Evolutionary conservation across 1,139 yeast species (phyloP).

Genomic region (Yamadazyma sp.): DNA sequence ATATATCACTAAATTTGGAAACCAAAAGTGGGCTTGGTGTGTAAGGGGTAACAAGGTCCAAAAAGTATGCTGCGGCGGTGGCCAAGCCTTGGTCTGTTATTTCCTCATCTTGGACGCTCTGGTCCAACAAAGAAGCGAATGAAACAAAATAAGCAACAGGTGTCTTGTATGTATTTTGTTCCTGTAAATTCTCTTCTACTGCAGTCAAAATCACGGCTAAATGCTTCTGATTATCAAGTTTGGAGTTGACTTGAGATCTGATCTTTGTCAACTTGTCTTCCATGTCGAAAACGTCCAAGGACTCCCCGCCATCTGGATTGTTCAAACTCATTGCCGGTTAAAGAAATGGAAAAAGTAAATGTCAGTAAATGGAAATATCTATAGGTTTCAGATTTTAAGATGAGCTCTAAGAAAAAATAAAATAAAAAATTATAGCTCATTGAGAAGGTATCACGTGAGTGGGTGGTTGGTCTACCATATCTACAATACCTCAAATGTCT

Average conservation of each 20-base stretch:
- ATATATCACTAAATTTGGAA: constrained; percentile 72
- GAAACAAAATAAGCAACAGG: constrained; percentile 83
- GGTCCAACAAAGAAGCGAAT: constrained; percentile 77
- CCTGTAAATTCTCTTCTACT: constrained; percentile 83
- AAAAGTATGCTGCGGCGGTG: constrained; percentile 73
- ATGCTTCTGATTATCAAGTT: constrained; percentile 81
- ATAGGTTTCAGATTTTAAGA: constrained; percentile 5
- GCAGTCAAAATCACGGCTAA: constrained; percentile 73
- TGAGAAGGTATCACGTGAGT: constrained; percentile 3
- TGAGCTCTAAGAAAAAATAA: constrained; percentile 2
- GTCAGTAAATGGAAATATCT: too few relatives aligned
- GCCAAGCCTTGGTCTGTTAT: constrained; percentile 65
- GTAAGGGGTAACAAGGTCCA: constrained; percentile 77
- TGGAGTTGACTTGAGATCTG: constrained; percentile 69
- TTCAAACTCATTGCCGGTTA: constrained; percentile 8
- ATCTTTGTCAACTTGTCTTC: constrained; percentile 70
- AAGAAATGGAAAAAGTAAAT: background rate
- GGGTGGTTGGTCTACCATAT: background rate
- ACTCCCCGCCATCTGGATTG: constrained; percentile 46
- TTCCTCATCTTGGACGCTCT: constrained; percentile 57
- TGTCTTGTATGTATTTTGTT: constrained; percentile 60
- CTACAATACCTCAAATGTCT: too few relatives aligned
- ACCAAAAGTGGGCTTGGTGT: constrained; percentile 69
- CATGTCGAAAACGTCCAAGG: constrained; percentile 47
- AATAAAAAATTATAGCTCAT: background rate